Evolutionary conservation across 352 stramenopile species (phyloP), one percentile per base, ranked within the genome.

Genomic region (Phytophthora cajani): DNA sequence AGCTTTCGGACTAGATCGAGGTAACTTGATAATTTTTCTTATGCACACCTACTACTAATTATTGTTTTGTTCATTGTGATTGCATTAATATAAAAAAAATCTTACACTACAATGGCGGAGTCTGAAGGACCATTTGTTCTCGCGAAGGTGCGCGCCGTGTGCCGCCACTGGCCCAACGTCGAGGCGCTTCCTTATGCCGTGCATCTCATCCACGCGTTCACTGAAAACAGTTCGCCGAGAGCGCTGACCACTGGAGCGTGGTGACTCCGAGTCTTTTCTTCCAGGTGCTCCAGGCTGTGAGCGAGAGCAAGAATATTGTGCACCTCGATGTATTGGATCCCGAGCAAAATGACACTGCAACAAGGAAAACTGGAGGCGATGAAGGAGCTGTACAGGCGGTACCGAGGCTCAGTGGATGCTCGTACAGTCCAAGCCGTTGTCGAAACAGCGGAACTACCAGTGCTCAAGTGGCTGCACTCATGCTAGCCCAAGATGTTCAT

Each of bases 291-390:
- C 36, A 42, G 36, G 10, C 36, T 6, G 36, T 42, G n/a, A 19
- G 50, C 5, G 54, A 60, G 33, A 60, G 54, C 32, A 27, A 23
- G 54, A 60, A 60, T 5, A 11, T 42, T 17, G 14, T 42, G 4
- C 36, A 33, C 11, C 30, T 19, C 17, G 5, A 60, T 60, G 54
- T 6, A 60, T 6, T 7, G 50, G 2, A 36, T 60, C 11, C 11
- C 42, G 5, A 16, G 19, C 11, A 21, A 60, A 12, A 60, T 60
- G 19, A 30, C 54, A 2, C 19, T 60, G 19, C 5, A 44, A 44
- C 3, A 16, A 44, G 36, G 36, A 44, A 14, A 60, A 21, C 32
- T 50, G 19, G 11, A 60, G 21, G 32, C 32, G 6, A 50, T 60
- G 32, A 50, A 60, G 21, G 33, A 50, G 19, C 33, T 60, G 33